Conservation (phyloP, 2,329 filamentous ascomycete species). For the Neophaeococcomyces mojaviensis region DNA sequence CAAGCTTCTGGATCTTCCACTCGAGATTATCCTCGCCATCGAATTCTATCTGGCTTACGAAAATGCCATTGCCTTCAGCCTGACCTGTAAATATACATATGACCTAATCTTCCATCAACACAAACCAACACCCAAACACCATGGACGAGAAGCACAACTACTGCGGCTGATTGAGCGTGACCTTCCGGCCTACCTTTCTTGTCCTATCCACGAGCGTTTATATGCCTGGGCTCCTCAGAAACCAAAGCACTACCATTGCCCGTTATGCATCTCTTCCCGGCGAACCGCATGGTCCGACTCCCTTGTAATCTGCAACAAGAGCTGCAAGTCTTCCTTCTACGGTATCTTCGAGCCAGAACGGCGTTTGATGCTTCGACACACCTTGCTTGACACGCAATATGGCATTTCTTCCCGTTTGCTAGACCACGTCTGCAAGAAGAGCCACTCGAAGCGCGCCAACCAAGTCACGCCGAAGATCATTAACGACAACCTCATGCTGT, state of each 20-base stretch:
- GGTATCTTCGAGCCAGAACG: constrained; percentile 5
- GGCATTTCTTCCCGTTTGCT: not conserved
- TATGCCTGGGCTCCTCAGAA: not conserved
- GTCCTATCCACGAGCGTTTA: constrained; percentile 1
- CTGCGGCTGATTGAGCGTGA: not conserved
- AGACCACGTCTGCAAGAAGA: not conserved
- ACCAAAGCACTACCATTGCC: constrained; percentile 2
- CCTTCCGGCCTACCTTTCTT: not conserved
- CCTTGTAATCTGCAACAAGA: constrained; percentile 1
- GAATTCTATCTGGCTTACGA: not conserved
- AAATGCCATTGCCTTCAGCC: constrained; percentile 1
- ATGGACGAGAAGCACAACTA: constrained; percentile 1
- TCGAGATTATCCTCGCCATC: constrained; percentile 1
- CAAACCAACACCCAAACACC: constrained; percentile 2
- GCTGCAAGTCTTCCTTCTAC: not conserved
- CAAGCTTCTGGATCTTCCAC: not conserved
- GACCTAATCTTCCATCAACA: not conserved
- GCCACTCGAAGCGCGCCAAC: not conserved
- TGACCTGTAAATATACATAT: not conserved
- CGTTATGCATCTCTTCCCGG: not conserved
- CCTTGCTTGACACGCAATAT: not conserved
- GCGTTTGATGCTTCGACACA: not conserved
- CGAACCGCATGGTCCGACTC: not conserved
- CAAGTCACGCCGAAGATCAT: constrained; percentile 2
- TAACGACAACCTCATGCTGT: not conserved